These are phyloP conservation scores for Globisporangium echinulatum DNA, from an alignment of 352 stramenopile genomes.

Conservation along the genomic window DNA sequence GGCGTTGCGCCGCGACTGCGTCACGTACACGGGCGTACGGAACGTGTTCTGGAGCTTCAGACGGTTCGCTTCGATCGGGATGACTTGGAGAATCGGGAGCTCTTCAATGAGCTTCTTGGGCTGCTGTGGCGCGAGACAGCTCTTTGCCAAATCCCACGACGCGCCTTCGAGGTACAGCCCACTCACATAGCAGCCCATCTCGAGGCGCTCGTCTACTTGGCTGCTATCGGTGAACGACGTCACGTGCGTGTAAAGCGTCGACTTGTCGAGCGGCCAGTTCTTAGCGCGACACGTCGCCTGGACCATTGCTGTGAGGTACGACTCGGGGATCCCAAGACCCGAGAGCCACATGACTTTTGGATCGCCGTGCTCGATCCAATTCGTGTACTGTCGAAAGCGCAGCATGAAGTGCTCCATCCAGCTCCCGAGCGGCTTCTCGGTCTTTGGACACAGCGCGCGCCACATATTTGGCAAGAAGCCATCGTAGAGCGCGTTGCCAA, in stretches of 20 bases:
- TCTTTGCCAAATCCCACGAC: constrained; percentile 83
- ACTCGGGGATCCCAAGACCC: constrained; percentile 93
- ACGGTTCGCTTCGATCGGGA: constrained; percentile 92
- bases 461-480: constrained; percentile 91
- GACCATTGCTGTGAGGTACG: constrained; percentile 93
- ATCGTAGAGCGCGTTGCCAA: constrained; percentile 91
- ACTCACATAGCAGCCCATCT: constrained; percentile 89
- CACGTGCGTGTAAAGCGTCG: constrained; percentile 90
- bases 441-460: constrained; percentile 87
- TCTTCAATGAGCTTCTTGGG: constrained; percentile 94
- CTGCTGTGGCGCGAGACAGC: constrained; percentile 77
- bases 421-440: constrained; percentile 92
- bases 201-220: constrained; percentile 59
- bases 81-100: constrained; percentile 92
- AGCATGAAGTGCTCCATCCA: constrained; percentile 94
- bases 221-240: constrained; percentile 69
- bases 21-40: constrained; percentile 94
- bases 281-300: constrained; percentile 91
- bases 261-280: constrained; percentile 95
- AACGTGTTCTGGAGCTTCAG: constrained; percentile 95
- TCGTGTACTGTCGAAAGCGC: constrained; percentile 88
- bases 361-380: constrained; percentile 88
- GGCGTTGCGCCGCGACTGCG: constrained; percentile 90
- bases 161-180: constrained; percentile 93
- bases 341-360: constrained; percentile 92